Evolutionary conservation across 2,329 filamentous ascomycete species (phyloP), one percentile per base, ranked within the genome.

Genomic region (Exutisphaerella laricina): DNA sequence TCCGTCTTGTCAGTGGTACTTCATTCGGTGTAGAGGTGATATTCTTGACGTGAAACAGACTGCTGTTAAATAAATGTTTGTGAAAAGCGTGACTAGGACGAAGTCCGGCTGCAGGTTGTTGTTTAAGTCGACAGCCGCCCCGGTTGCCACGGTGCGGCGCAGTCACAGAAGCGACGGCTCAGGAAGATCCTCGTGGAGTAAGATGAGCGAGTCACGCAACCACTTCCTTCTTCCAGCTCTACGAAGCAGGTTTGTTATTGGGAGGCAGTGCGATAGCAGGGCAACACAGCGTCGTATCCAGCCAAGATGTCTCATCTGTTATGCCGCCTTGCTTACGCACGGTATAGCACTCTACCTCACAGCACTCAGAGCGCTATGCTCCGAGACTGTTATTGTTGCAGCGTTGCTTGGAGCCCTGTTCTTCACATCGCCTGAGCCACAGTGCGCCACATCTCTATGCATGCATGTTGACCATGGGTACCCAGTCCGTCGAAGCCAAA

Each of bases 121-220:
- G 30, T 18, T 18, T 12, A 18, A 33, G 20, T 18, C 30, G 30
- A 33, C 30, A 21, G 18, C 17, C 3, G n/a, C 14, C 14, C 33
- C 20, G 3, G 33, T 35, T 35, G 33, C 33, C 20, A 35, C n/a
- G 13, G 33, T 35, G 20, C 31, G 33, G 33, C 33, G 33, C 33
- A 21, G 33, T 35, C 33, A 20, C 33, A 35, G 12, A 26, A 6
- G 12, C 23, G 18, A n/a, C 7, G 14, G 2, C 7, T 14, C 3
- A 13, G 18, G 18, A 35, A 20, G 20, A 35, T 23, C 33, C 33
- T n/a, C 14, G 33, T 12, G n/a, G 17, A 20, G 33, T 20, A 20
- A 35, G 2, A 35, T 35, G 33, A 12, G 33, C 9, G 14, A 20
- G 17, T 22, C 18, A 35, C 33, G 18, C 33, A 20, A 35, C 33